phyloP scores from a whole-genome alignment of 2,329 filamentous ascomycete genomes.

The Alternaria dauci region DNA sequence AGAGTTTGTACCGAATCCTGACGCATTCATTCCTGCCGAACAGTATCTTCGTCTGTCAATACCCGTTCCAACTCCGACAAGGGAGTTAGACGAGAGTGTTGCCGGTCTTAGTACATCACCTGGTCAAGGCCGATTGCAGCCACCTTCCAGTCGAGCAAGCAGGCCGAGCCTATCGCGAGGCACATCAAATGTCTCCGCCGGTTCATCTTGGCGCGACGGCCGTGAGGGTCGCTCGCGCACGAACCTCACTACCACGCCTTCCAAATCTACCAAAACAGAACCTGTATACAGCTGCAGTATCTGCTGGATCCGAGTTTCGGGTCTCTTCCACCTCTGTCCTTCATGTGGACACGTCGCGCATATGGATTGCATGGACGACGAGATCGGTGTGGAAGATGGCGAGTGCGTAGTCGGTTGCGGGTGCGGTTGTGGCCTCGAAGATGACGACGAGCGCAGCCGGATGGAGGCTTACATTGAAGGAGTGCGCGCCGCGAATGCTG shows the following conservation, averaged over 20 bases:
- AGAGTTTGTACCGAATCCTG: constrained; percentile 25
- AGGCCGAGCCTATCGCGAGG: constrained; percentile 38
- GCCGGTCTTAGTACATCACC: constrained; percentile 28
- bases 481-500: constrained; percentile 36
- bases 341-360: constrained; percentile 50
- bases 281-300: constrained; percentile 47
- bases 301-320: constrained; percentile 50
- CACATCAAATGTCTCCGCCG: constrained; percentile 38
- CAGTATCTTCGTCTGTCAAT: constrained; percentile 46
- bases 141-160: constrained; percentile 19
- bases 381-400: constrained; percentile 33
- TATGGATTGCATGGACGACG: constrained; percentile 46
- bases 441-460: constrained; percentile 32
- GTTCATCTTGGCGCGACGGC: constrained; percentile 27
- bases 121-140: constrained; percentile 26
- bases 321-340: constrained; percentile 48
- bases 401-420: constrained; percentile 45
- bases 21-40: constrained; percentile 31
- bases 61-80: constrained; percentile 29
- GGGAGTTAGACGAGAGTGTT: constrained; percentile 30
- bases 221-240: constrained; percentile 22
- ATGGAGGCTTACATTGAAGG: constrained; percentile 44
- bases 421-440: constrained; percentile 42
- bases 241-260: constrained; percentile 11
- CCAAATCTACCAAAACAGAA: constrained; percentile 27